Evolutionary conservation across 2,329 filamentous ascomycete species (phyloP), one percentile per base, ranked within the genome.

Genomic region (Juglanconis juglandina): DNA sequence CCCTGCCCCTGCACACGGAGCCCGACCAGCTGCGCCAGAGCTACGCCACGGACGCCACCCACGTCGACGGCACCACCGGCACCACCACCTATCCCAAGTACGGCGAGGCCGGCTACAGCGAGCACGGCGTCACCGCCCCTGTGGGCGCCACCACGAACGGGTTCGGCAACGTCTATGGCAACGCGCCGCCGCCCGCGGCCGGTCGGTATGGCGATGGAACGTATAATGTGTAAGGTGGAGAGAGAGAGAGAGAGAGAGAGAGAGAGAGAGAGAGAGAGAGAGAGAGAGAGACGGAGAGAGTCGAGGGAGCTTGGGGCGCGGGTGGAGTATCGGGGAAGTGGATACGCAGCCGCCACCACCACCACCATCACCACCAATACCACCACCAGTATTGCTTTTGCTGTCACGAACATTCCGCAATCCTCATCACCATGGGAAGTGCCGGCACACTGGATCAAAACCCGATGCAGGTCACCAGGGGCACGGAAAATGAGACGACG

Each of bases 1-100:
- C 61, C 2, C 64, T 76, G 32, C 75, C 74, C n/a, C 63, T 66
- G 47, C 73, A 75, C 68, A 62, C 72, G 39, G 68, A 71, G 53
- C 71, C 72, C 14, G 68, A 70, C 33, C 67, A 73, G 60, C 64
- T 74, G 37, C 71, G 72, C 48, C 64, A 67, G 46, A 75, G 73
- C 63, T 75, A 76, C 65, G 69, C 71, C 59, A 74, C 73, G 6
- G 73, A 75, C 57, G 59, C 68, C 35, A 75, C 73, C 0, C 70
- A 69, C 35, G 67, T 73, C n/a, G 47, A 58, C 33, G 13, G 32
- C n/a, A 34, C 34, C 47, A 35, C 24, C 37, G 32, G 63, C 33
- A 67, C 68, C 37, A 48, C 62, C n/a, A 53, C 53, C 9, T 66
- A 70, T 62, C 67, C 67, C 64, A 75, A 74, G 64, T 68, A 72